Evolutionary conservation across 805 yeast species (phyloP).

Genomic region (Kuraishia piskuri): DNA sequence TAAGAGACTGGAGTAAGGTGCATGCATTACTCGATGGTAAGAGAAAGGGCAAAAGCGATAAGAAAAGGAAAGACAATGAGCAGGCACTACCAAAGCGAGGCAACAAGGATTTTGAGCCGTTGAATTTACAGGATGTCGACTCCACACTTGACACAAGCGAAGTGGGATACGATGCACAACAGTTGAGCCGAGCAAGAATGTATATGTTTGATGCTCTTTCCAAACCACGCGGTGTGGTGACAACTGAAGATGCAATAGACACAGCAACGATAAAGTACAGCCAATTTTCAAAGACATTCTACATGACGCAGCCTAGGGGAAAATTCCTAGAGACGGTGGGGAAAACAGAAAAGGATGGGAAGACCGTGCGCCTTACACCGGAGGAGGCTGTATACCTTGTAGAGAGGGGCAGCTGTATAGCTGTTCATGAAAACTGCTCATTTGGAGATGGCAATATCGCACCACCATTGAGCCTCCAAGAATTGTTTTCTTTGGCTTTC

Average conservation of each 20-base stretch:
- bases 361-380: slow-evolving; percentile 41
- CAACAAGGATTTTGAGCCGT: slow-evolving; percentile 76
- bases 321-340: slow-evolving; percentile 73
- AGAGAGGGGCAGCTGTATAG: slow-evolving; percentile 62
- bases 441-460: slow-evolving; percentile 6
- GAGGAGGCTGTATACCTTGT: slow-evolving; percentile 72
- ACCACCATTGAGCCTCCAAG: slow-evolving; percentile 47
- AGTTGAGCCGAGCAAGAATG: slow-evolving; percentile 43
- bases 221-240: slow-evolving; percentile 35
- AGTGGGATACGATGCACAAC: slow-evolving; percentile 18
- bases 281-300: slow-evolving; percentile 10
- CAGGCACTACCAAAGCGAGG: slow-evolving; percentile 58
- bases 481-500: slow-evolving; percentile 48
- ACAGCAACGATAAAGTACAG: slow-evolving; percentile 18
- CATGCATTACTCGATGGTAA: slow-evolving; percentile 9
- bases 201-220: slow-evolving; percentile 68
- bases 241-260: slow-evolving; percentile 12
- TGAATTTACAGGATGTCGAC: slow-evolving; percentile 5
- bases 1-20: slow-evolving; percentile 46
- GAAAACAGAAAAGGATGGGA: slow-evolving; percentile 34
- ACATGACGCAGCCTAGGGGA: slow-evolving; percentile 51
- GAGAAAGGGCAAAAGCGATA: slow-evolving; percentile 1
- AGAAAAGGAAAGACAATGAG: neutral
- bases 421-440: slow-evolving; percentile 3
- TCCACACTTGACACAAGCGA: neutral